These are phyloP conservation scores for Marchantia polymorpha DNA, from an alignment of 225 moss, liverwort and hornwort species.

Conservation along the genomic window DNA sequence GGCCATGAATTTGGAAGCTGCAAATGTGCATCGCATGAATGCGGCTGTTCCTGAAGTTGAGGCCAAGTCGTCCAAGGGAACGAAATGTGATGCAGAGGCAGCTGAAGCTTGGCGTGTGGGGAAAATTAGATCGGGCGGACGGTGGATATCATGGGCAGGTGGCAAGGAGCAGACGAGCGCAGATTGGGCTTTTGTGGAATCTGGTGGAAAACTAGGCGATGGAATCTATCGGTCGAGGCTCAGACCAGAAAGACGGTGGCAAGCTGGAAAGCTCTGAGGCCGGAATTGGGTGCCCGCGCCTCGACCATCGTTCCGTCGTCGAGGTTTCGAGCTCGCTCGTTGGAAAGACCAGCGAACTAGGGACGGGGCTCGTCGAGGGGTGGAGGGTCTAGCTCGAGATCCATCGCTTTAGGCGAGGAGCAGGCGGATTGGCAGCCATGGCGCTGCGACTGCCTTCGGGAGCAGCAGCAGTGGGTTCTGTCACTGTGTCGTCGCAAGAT, in stretches of 20 bases:
- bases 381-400: neutral
- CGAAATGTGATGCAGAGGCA: neutral
- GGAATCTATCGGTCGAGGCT: neutral
- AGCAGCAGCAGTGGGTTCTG: neutral
- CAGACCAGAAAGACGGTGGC: neutral
- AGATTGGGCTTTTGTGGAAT: neutral
- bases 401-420: neutral
- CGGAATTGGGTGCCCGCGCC: neutral
- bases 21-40: too few species aligned
- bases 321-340: neutral
- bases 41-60: too few species aligned
- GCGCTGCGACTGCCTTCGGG: constrained; percentile 32
- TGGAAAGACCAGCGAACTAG: neutral
- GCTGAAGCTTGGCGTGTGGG: neutral
- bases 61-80: too few species aligned
- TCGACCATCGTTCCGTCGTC: neutral
- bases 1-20: too few species aligned
- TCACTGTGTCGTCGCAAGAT: neutral
- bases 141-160: neutral
- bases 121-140: neutral
- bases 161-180: neutral
- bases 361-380: too few species aligned
- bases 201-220: neutral
- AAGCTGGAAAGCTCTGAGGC: neutral
- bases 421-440: constrained; percentile 34